These are phyloP conservation scores for Penicillium glabrum DNA, from an alignment of 2,329 filamentous ascomycete genomes.

Conservation along the genomic window DNA sequence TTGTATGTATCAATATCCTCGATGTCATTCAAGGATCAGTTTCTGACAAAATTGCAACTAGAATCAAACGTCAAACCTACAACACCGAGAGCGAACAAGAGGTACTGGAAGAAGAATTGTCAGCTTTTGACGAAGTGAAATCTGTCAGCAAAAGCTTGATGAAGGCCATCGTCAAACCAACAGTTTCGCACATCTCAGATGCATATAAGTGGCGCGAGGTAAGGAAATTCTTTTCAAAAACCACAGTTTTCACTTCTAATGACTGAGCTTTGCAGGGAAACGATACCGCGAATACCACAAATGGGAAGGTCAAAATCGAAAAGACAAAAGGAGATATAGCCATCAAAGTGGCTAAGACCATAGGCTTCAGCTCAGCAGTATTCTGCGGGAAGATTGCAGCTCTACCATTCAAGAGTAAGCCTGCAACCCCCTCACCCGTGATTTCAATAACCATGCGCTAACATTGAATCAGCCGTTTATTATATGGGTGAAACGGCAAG, in stretches of 20 bases:
- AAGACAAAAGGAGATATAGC: neutral
- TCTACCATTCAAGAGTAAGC: conserved; percentile 8
- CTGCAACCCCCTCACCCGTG: too few species aligned
- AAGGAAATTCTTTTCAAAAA: neutral
- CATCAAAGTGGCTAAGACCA: neutral
- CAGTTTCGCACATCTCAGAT: conserved; percentile 5
- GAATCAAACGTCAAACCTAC: neutral
- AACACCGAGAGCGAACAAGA: neutral
- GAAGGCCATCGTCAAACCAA: conserved; percentile 9
- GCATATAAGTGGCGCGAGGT: neutral
- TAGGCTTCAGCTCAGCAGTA: conserved; percentile 6
- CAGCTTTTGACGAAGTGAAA: neutral
- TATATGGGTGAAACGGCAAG: conserved; percentile 10
- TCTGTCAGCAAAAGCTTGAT: neutral
- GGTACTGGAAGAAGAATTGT: too few species aligned
- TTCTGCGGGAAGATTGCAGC: conserved; percentile 6
- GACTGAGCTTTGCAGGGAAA: neutral
- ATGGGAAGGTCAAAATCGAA: neutral
- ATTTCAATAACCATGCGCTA: neutral
- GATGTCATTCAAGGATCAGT: neutral
- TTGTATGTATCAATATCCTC: neutral
- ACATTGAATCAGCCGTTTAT: conserved; percentile 1
- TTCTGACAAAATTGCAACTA: neutral
- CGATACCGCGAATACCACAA: neutral
- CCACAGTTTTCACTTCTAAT: neutral